Evolutionary conservation across 345 rosid species (phyloP).

Genomic region (Eucalyptus grandis): DNA sequence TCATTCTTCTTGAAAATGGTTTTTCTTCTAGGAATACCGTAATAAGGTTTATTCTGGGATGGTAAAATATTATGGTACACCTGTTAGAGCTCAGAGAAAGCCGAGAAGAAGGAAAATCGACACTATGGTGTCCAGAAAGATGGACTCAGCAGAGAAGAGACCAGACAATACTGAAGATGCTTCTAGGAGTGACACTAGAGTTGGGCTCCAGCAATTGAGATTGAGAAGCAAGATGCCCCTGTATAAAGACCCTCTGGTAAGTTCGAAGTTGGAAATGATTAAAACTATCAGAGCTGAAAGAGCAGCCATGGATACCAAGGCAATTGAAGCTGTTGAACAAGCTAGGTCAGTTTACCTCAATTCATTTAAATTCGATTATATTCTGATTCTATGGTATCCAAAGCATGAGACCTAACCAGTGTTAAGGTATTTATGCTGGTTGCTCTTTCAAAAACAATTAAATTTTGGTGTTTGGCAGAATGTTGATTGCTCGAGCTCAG

Average conservation of each 20-base stretch:
- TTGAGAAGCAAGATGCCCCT: constrained; percentile 11
- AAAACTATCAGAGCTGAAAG: constrained; percentile 75
- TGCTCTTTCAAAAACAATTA: not conserved
- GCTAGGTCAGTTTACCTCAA: constrained; percentile 49
- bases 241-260: constrained; percentile 70
- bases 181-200: constrained; percentile 3
- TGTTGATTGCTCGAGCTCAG: constrained; percentile 75
- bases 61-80: constrained; percentile 49
- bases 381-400: not conserved
- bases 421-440: not conserved
- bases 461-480: constrained; percentile 22
- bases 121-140: constrained; percentile 13
- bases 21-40: constrained; percentile 57
- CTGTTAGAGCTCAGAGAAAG: constrained; percentile 47
- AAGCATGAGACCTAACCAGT: not conserved
- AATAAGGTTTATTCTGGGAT: constrained; percentile 60
- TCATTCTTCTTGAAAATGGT: not conserved
- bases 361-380: not conserved
- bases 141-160: constrained; percentile 13
- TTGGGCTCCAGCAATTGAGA: not conserved
- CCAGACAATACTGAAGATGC: not conserved
- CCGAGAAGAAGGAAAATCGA: constrained; percentile 32
- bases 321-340: constrained; percentile 54
- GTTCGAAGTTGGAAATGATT: constrained; percentile 72
- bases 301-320: constrained; percentile 50